Evolutionary conservation across 495 filamentous ascomycete genomes (phyloP).

Genomic region (Penicillium maclennaniae): DNA sequence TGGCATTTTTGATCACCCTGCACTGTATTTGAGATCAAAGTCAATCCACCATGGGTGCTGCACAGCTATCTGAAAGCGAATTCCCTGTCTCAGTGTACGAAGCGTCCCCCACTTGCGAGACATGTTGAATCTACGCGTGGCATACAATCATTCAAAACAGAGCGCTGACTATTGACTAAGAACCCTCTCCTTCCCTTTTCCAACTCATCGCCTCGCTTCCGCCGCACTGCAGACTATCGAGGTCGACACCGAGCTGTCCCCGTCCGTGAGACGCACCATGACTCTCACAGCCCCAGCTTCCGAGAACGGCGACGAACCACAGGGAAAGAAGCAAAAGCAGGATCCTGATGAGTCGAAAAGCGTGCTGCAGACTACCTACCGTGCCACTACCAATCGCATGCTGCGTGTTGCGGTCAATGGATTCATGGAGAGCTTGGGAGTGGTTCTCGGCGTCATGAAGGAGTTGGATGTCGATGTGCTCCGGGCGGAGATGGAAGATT

Average conservation of each 20-base stretch:
- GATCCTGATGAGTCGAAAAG: slow-evolving; percentile 44
- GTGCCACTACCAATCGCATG: slow-evolving; percentile 92
- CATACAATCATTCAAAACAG: background rate
- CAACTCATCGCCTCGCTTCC: slow-evolving; percentile 71
- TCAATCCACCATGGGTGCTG: slow-evolving; percentile 17
- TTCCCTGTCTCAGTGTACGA: slow-evolving; percentile 74
- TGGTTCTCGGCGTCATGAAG: slow-evolving; percentile 81
- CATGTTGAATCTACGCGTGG: background rate
- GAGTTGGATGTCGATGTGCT: slow-evolving; percentile 87
- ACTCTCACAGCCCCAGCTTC: slow-evolving; percentile 42
- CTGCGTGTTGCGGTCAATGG: slow-evolving; percentile 94
- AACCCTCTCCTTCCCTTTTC: slow-evolving; percentile 77
- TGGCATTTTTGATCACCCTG: background rate
- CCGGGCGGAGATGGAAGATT: slow-evolving; percentile 27
- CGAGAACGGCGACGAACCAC: slow-evolving; percentile 17
- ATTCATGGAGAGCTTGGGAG: slow-evolving; percentile 87
- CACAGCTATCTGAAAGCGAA: slow-evolving; percentile 40
- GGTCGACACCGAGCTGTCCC: slow-evolving; percentile 87
- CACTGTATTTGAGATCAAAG: background rate
- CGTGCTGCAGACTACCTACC: slow-evolving; percentile 72
- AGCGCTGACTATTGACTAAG: slow-evolving; percentile 37
- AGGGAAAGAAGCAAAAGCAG: slow-evolving; percentile 25
- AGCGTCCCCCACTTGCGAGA: background rate
- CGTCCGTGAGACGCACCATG: slow-evolving; percentile 71
- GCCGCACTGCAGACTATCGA: slow-evolving; percentile 70